Evolutionary conservation across 768 basidiomycete species (phyloP).

Genomic region (Leucocoprinus sp.): DNA sequence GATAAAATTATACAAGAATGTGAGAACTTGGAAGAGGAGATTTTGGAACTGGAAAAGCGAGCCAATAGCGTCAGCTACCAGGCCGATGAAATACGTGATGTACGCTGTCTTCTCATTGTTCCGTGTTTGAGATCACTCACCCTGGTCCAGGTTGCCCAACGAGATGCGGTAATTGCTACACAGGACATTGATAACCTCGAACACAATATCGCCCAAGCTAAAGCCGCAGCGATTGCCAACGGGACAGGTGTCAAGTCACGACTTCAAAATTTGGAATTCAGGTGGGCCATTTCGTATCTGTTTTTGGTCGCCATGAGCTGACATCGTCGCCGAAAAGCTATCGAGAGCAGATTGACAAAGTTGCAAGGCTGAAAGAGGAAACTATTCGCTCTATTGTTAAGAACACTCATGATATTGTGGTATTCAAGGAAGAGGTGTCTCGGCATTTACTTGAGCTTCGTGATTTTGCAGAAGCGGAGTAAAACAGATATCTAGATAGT

Average conservation of each 20-base stretch:
- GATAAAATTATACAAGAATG: constrained; percentile 71
- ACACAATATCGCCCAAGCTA: constrained; percentile 64
- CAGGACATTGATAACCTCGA: constrained; percentile 62
- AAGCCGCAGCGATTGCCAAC: constrained; percentile 67
- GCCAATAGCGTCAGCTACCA: constrained; percentile 61
- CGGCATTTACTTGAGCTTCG: constrained; percentile 59
- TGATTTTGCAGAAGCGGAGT: constrained; percentile 49
- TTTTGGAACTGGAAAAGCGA: constrained; percentile 66
- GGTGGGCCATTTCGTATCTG: constrained; percentile 34
- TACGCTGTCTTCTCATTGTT: constrained; percentile 20
- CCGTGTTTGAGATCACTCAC: constrained; percentile 7
- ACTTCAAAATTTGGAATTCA: constrained; percentile 68
- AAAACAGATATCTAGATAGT: constrained; percentile 3
- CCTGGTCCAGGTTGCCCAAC: constrained; percentile 57
- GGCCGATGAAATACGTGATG: constrained; percentile 77
- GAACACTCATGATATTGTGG: constrained; percentile 75
- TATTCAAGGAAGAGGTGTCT: constrained; percentile 75
- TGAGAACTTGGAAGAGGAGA: constrained; percentile 77
- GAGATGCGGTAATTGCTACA: constrained; percentile 60
- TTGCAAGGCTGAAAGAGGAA: constrained; percentile 67
- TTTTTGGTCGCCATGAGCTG: not conserved
- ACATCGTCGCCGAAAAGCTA: constrained; percentile 38
- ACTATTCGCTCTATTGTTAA: constrained; percentile 76
- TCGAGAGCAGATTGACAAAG: constrained; percentile 72
- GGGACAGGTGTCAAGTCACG: constrained; percentile 80